Conservation (phyloP, 83 land plant genomes). For the Thuja plicata region DNA sequence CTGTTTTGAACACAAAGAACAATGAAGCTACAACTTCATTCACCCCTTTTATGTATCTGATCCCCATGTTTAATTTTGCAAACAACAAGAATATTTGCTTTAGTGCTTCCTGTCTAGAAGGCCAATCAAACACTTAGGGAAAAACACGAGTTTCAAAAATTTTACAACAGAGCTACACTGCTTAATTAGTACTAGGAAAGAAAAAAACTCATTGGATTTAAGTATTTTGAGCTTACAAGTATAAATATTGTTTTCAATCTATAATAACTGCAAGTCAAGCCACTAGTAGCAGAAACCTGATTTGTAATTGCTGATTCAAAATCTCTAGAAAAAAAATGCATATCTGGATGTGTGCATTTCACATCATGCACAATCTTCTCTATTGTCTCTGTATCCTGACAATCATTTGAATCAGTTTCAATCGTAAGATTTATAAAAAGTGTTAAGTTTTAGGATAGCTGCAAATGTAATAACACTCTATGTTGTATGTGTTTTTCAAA, state of each 20-base stretch:
- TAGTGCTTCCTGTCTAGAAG: slow-evolving; percentile 24
- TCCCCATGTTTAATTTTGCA: slow-evolving; percentile 30
- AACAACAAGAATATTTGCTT: slow-evolving; percentile 20
- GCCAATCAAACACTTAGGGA: background rate
- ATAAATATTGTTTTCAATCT: background rate
- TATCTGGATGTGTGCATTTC: slow-evolving; percentile 28
- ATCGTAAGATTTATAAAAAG: background rate
- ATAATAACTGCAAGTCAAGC: background rate
- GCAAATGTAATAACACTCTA: no score
- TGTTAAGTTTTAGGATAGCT: no score
- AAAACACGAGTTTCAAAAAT: background rate
- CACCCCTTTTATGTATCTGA: slow-evolving; percentile 32
- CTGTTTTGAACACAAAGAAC: slow-evolving; percentile 29
- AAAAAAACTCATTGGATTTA: background rate
- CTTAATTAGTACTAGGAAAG: background rate
- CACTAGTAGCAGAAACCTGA: slow-evolving; percentile 16
- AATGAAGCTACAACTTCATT: slow-evolving; percentile 29
- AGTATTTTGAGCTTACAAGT: background rate
- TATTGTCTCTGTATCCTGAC: slow-evolving; percentile 23
- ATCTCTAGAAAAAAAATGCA: slow-evolving; percentile 30
- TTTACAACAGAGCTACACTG: background rate
- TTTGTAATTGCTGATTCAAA: slow-evolving; percentile 9
- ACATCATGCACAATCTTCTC: slow-evolving; percentile 30
- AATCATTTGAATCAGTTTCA: background rate
- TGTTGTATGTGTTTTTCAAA: no score